phyloP scores from a whole-genome alignment of 441 rosid genomes.

The Jatropha multifida region DNA sequence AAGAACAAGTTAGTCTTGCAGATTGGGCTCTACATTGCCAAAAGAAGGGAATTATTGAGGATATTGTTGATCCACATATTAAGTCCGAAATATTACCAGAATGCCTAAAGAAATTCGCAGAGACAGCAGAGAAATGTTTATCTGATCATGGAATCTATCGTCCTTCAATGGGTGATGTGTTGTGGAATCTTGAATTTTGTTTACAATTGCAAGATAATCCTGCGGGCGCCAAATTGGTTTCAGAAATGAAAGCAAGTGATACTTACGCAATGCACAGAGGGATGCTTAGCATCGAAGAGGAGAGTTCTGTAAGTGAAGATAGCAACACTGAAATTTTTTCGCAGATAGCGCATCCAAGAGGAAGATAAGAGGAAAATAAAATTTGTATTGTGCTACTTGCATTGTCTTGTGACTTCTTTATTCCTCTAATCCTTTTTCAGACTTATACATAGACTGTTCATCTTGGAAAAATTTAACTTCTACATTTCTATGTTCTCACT shows the following conservation, averaged over 20 bases:
- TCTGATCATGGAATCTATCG: constrained; percentile 76
- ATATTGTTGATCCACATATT: constrained; percentile 52
- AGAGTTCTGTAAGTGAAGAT: constrained; percentile 77
- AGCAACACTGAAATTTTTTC: constrained; percentile 81
- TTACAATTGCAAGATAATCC: constrained; percentile 87
- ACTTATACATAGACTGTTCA: constrained; percentile 15
- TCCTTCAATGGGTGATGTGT: constrained; percentile 94
- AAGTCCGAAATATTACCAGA: constrained; percentile 53
- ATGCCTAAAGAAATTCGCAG: constrained; percentile 62
- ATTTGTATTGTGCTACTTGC: not conserved
- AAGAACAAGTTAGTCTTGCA: constrained; percentile 75
- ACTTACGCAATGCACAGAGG: constrained; percentile 55
- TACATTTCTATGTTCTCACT: not conserved
- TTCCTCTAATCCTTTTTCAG: not conserved
- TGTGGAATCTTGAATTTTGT: constrained; percentile 92
- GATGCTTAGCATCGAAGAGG: constrained; percentile 72
- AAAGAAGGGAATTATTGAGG: constrained; percentile 49
- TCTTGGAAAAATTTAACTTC: not conserved
- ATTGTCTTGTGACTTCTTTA: not conserved
- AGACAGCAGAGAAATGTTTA: constrained; percentile 70
- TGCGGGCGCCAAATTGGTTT: constrained; percentile 55
- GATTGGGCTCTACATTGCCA: constrained; percentile 73
- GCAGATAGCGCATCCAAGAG: constrained; percentile 89
- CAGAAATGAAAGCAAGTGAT: constrained; percentile 28
- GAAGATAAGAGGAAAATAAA: constrained; percentile 41